These are phyloP conservation scores for Pachyrhizus erosus DNA, from an alignment of 306 rosid species.

Conservation along the genomic window DNA sequence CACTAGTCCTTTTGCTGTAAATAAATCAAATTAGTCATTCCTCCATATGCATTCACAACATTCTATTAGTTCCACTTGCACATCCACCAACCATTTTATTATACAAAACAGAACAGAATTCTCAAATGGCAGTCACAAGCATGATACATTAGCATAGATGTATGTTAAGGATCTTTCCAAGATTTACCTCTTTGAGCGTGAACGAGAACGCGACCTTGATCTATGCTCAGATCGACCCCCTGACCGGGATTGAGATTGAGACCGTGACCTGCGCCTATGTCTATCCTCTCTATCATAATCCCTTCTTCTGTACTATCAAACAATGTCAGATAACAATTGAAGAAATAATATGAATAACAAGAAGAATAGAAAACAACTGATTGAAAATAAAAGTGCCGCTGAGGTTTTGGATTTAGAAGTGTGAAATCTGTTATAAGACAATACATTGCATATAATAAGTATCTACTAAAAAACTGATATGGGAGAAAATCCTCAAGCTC, in stretches of 20 bases:
- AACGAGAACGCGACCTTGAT: slow-evolving; percentile 86
- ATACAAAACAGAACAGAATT: background rate
- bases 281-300: slow-evolving; percentile 86
- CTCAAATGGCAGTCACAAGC: background rate
- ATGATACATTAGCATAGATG: background rate
- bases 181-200: slow-evolving; percentile 93
- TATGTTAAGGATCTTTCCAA: background rate
- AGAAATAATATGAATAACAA: background rate
- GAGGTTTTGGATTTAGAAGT: background rate
- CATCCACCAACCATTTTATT: slow-evolving; percentile 22
- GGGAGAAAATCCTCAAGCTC: slow-evolving; percentile 18
- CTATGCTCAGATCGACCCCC: slow-evolving; percentile 76
- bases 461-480: background rate
- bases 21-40: slow-evolving; percentile 47
- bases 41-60: slow-evolving; percentile 23
- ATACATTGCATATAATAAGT: background rate
- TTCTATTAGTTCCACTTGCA: background rate
- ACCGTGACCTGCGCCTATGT: slow-evolving; percentile 72
- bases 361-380: background rate
- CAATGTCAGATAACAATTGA: slow-evolving; percentile 16
- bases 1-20: slow-evolving; percentile 97
- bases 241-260: slow-evolving; percentile 61
- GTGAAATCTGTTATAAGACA: background rate
- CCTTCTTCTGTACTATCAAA: slow-evolving; percentile 63
- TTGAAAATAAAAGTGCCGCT: background rate